These are phyloP conservation scores for Chamaenerion angustifolium DNA, from an alignment of 345 rosid genomes.

Conservation along the genomic window DNA sequence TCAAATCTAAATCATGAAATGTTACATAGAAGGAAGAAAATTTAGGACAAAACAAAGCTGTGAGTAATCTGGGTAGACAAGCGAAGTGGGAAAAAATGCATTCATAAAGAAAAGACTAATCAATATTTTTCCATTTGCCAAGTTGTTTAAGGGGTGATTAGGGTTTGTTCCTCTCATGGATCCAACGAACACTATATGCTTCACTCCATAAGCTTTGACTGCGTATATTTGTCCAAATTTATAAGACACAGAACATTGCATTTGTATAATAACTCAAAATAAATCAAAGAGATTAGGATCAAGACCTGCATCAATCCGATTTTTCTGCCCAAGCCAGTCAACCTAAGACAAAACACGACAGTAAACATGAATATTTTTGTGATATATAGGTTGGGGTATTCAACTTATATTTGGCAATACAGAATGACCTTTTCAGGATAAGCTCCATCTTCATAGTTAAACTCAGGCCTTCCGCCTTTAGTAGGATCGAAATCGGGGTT, in stretches of 20 bases:
- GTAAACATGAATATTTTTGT: too few relatives aligned
- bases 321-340: slow-evolving; percentile 98
- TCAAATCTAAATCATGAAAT: neutral
- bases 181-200: slow-evolving; percentile 89
- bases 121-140: slow-evolving; percentile 90
- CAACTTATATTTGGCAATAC: neutral
- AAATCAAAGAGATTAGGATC: neutral
- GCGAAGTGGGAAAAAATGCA: neutral
- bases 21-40: neutral
- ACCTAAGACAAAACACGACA: slow-evolving; percentile 29
- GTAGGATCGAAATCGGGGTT: slow-evolving; percentile 78
- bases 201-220: slow-evolving; percentile 88
- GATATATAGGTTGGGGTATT: too few relatives aligned
- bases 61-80: neutral
- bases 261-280: slow-evolving; percentile 13
- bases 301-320: slow-evolving; percentile 76
- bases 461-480: slow-evolving; percentile 81
- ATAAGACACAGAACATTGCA: slow-evolving; percentile 2
- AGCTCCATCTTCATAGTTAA: slow-evolving; percentile 79
- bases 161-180: slow-evolving; percentile 92
- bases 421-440: slow-evolving; percentile 74
- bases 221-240: slow-evolving; percentile 7
- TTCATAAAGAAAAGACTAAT: slow-evolving; percentile 20
- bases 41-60: neutral
- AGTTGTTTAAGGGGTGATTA: slow-evolving; percentile 64